Percentiles rank a stretch among this genome's conserved stretches.
Conservation (phyloP, 2,329 filamentous ascomycete species). For the Diaporthe caulivora region DNA sequence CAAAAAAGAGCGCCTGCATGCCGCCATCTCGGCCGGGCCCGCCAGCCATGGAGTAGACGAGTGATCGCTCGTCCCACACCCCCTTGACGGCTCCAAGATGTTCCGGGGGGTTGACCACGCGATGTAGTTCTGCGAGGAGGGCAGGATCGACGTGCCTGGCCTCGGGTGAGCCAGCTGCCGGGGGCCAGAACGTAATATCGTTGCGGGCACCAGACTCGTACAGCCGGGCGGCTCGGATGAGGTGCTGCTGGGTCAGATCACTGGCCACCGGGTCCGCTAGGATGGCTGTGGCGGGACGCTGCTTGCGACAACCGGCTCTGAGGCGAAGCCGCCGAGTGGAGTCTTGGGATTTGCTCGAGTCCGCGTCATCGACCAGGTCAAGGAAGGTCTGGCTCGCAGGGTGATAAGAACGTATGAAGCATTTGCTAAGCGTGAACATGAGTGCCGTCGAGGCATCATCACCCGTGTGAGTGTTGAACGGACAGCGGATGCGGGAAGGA, state of each 20-base stretch:
- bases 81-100: slow-evolving; percentile 56
- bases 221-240: slow-evolving; percentile 41
- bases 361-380: no score
- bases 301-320: slow-evolving; percentile 55
- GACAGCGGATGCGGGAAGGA: no score
- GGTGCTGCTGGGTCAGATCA: slow-evolving; percentile 30
- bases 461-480: no score
- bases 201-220: slow-evolving; percentile 42
- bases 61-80: slow-evolving; percentile 59
- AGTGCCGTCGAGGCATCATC: no score
- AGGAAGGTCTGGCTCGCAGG: no score
- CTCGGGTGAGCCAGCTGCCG: no score
- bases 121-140: no score
- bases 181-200: slow-evolving; percentile 52
- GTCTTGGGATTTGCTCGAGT: slow-evolving; percentile 30
- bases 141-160: no score
- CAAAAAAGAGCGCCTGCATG: slow-evolving; percentile 56
- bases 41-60: slow-evolving; percentile 58
- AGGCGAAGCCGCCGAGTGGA: slow-evolving; percentile 60
- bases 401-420: no score
- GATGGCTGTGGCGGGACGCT: slow-evolving; percentile 46
- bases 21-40: slow-evolving; percentile 42
- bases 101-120: no score
- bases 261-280: neutral
- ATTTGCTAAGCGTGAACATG: no score